A percentile compares a stretch with the other conserved stretches of the same genome.
phyloP scores from a whole-genome alignment of 441 rosid genomes.

The Rhodomyrtus psidioides region DNA sequence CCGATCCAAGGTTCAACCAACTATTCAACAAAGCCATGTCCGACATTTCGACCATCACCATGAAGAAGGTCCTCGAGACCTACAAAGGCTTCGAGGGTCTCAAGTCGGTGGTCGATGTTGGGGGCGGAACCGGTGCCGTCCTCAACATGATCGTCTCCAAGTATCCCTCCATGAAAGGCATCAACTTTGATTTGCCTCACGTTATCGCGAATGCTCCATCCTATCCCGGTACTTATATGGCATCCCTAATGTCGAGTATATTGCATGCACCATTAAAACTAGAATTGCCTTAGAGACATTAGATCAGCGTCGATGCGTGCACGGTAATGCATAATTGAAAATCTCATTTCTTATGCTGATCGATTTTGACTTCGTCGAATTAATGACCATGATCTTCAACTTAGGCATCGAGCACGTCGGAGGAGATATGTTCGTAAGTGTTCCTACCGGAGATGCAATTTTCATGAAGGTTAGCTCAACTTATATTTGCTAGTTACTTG shows the following conservation, averaged over 20 bases:
- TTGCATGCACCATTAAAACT: not conserved
- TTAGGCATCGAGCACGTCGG: not conserved
- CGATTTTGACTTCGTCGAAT: not conserved
- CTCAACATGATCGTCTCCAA: not conserved
- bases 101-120: not conserved
- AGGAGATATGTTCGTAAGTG: constrained; percentile 1
- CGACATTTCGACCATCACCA: not conserved
- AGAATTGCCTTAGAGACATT: not conserved
- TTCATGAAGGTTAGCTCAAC: not conserved
- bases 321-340: not conserved
- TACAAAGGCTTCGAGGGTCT: not conserved
- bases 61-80: not conserved
- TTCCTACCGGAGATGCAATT: constrained; percentile 1
- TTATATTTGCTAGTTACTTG: not conserved
- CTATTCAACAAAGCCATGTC: constrained; percentile 1
- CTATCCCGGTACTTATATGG: not conserved
- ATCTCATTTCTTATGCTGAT: not conserved
- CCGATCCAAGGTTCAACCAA: not conserved
- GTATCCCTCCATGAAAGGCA: not conserved
- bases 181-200: constrained; percentile 1
- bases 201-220: not conserved
- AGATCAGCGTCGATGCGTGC: not conserved
- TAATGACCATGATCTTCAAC: not conserved
- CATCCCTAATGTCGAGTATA: not conserved
- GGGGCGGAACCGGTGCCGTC: not conserved